These are phyloP conservation scores for Hypericum androsaemum DNA, from an alignment of 345 rosid species.

Conservation along the genomic window DNA sequence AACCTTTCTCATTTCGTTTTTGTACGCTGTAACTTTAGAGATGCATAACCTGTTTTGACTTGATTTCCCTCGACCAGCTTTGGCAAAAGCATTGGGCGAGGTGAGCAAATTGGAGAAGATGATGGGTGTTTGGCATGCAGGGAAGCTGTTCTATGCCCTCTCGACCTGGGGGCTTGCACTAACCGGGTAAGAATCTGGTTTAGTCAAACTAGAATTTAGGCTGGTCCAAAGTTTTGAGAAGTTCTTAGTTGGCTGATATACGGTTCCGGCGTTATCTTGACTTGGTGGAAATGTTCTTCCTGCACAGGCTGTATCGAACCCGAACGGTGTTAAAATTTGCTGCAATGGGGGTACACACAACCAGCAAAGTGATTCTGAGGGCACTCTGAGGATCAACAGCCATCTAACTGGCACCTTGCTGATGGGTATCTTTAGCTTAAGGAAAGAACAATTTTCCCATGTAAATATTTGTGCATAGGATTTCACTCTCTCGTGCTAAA, in stretches of 20 bases:
- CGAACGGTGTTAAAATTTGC: constrained; percentile 58
- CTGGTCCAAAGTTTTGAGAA: not conserved
- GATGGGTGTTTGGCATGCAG: constrained; percentile 78
- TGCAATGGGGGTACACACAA: constrained; percentile 53
- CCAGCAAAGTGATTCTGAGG: constrained; percentile 58
- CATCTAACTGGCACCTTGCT: no score
- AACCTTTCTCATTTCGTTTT: no score
- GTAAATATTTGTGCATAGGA: no score
- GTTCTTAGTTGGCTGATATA: no score
- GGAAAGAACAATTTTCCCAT: no score
- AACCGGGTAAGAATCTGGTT: constrained; percentile 46
- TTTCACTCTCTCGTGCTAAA: no score
- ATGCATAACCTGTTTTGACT: no score
- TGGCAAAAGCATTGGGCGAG: constrained; percentile 53
- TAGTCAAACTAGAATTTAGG: not conserved
- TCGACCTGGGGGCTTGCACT: constrained; percentile 87
- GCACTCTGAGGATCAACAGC: constrained; percentile 35
- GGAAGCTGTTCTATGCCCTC: constrained; percentile 62
- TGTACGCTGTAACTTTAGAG: no score
- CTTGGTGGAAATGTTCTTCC: not conserved
- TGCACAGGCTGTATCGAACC: constrained; percentile 51
- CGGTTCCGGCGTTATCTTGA: no score
- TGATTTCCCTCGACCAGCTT: constrained; percentile 30
- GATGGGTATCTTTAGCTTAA: no score
- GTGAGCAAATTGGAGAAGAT: constrained; percentile 61